Conservation (phyloP, 2,329 filamentous ascomycete species). For the Cladosporium sp. region DNA sequence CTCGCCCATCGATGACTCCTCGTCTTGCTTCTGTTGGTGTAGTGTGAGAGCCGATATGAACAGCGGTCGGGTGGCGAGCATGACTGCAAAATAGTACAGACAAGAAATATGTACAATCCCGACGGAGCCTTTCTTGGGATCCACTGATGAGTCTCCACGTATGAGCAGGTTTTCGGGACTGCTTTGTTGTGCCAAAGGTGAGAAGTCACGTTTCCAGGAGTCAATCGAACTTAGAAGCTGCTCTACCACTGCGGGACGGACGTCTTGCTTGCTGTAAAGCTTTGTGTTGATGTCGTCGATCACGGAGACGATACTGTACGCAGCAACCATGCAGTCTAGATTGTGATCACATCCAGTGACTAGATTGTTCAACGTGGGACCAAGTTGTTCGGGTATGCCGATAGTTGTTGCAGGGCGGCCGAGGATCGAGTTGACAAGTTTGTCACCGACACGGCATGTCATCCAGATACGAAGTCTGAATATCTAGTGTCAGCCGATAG, state of each 20-base stretch:
- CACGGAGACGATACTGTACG: conserved; percentile 9
- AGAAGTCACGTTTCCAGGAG: conserved; percentile 13
- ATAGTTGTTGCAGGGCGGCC: conserved; percentile 21
- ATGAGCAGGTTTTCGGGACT: neutral
- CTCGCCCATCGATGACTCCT: conserved; percentile 36
- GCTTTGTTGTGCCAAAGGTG: neutral
- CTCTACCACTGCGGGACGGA: neutral
- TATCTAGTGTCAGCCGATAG: conserved; percentile 13
- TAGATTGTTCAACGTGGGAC: neutral
- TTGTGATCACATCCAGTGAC: neutral
- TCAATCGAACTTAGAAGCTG: conserved; percentile 13
- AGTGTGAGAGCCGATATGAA: conserved; percentile 45
- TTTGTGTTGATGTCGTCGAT: conserved; percentile 13
- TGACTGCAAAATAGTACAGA: conserved; percentile 56
- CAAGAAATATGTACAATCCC: conserved; percentile 49
- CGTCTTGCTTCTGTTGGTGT: conserved; percentile 13
- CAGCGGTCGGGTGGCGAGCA: conserved; percentile 52
- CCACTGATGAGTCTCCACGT: neutral
- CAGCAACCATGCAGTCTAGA: conserved; percentile 2
- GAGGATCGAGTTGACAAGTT: conserved; percentile 15
- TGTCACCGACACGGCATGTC: conserved; percentile 9
- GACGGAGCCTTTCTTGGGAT: conserved; percentile 14
- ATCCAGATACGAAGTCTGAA: conserved; percentile 6
- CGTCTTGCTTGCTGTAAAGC: conserved; percentile 4
- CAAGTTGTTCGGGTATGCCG: conserved; percentile 15